A percentile compares a stretch with the other conserved stretches of the same genome.
These are phyloP conservation scores for Yamadazyma friedrichii DNA, from an alignment of 1,139 yeast species.

Conservation along the genomic window DNA sequence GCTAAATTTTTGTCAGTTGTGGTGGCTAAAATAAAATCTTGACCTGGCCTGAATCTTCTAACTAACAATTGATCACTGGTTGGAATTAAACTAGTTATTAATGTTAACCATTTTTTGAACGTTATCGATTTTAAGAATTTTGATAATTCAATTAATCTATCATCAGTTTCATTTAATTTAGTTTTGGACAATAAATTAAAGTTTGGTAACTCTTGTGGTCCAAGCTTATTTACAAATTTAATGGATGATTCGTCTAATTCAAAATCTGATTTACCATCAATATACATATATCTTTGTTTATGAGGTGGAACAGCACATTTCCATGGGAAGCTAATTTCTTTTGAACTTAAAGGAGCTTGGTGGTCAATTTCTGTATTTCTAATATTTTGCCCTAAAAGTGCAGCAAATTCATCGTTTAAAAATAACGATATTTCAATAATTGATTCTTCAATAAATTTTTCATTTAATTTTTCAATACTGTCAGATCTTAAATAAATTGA, in stretches of 20 bases:
- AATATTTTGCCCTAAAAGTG: constrained; percentile 28
- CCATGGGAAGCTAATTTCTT: constrained; percentile 75
- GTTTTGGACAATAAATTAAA: constrained; percentile 32
- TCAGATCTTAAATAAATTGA: constrained; percentile 47
- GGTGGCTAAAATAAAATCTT: constrained; percentile 90
- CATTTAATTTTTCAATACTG: constrained; percentile 44
- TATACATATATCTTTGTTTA: constrained; percentile 81
- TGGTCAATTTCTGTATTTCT: constrained; percentile 53
- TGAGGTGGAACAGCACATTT: constrained; percentile 91
- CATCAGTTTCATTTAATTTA: constrained; percentile 20
- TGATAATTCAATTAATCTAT: constrained; percentile 52
- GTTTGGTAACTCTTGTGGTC: constrained; percentile 55
- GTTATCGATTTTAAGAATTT: constrained; percentile 56
- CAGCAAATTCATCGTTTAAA: constrained; percentile 50
- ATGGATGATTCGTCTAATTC: constrained; percentile 27
- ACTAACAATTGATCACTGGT: constrained; percentile 67
- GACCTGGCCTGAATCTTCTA: constrained; percentile 92
- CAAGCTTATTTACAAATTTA: constrained; percentile 28
- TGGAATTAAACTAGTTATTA: constrained; percentile 64
- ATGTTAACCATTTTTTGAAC: constrained; percentile 69
- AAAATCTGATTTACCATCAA: constrained; percentile 57
- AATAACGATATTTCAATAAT: constrained; percentile 66
- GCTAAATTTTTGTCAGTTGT: constrained; percentile 53
- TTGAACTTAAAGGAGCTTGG: constrained; percentile 56
- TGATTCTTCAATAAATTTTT: constrained; percentile 63